phyloP scores from a whole-genome alignment of 1,284 basidiomycete species.

The Trichosporon faecale region DNA sequence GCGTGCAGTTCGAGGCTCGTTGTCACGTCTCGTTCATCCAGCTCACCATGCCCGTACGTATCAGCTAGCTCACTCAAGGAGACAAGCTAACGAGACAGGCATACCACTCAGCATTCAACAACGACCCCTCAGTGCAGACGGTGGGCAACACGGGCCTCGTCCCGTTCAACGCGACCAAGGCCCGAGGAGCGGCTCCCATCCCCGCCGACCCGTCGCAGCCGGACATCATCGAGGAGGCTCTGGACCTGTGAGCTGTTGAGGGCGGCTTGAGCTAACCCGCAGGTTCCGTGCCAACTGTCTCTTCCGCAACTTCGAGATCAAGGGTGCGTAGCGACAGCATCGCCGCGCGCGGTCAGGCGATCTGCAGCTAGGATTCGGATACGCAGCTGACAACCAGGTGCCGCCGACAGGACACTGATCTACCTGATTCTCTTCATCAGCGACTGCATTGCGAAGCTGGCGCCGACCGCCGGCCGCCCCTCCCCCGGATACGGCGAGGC shows the following conservation, averaged over 20 bases:
- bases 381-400: conserved; percentile 53
- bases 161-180: conserved; percentile 77
- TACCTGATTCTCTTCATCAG: conserved; percentile 97
- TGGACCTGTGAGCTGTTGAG: conserved; percentile 64
- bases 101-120: conserved; percentile 94
- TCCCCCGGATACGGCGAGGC: conserved; percentile 77
- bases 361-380: too few species aligned
- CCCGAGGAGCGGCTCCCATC: conserved; percentile 55
- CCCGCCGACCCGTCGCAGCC: conserved; percentile 69
- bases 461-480: conserved; percentile 53
- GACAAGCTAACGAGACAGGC: conserved; percentile 59
- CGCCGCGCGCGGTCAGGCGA: background rate
- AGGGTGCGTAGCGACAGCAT: conserved; percentile 56
- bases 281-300: conserved; percentile 95
- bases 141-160: conserved; percentile 89
- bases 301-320: conserved; percentile 99
- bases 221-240: conserved; percentile 93
- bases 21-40: conserved; percentile 10
- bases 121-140: conserved; percentile 72
- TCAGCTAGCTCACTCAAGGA: too few species aligned
- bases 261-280: background rate
- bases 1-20: background rate
- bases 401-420: conserved; percentile 93
- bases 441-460: conserved; percentile 90
- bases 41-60: conserved; percentile 31